Conservation (phyloP, 305 asterid genomes). For the Fraxinus greggii region DNA sequence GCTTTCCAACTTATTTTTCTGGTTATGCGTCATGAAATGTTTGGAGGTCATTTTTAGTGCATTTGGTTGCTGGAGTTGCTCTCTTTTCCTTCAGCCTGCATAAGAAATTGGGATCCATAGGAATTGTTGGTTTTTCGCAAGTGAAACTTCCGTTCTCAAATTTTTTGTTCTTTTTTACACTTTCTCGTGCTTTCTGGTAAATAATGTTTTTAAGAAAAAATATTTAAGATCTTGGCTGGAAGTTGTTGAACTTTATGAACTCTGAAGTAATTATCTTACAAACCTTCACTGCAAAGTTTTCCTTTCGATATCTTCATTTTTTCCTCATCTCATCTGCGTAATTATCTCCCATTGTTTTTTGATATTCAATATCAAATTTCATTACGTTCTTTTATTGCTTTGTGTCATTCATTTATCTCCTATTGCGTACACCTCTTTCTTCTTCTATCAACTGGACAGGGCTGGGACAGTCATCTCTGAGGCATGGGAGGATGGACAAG, state of each 20-base stretch:
- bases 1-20: neutral
- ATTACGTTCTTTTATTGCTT: neutral
- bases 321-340: neutral
- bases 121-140: neutral
- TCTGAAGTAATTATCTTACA: neutral
- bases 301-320: neutral
- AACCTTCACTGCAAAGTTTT: neutral
- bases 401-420: slow-evolving; percentile 14
- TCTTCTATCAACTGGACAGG: slow-evolving; percentile 50
- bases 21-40: neutral
- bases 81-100: neutral
- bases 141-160: neutral
- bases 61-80: neutral
- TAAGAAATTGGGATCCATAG: neutral
- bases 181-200: neutral
- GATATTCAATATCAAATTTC: neutral
- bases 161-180: neutral
- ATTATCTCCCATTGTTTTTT: neutral
- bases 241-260: neutral
- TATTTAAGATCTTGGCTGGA: neutral
- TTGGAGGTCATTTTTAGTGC: neutral
- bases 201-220: neutral
- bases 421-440: slow-evolving; percentile 10
- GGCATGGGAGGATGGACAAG: slow-evolving; percentile 99
- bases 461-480: slow-evolving; percentile 93